These are phyloP conservation scores for Tetradesmus obliquus DNA, from an alignment of 139 green algal species.

Conservation along the genomic window DNA sequence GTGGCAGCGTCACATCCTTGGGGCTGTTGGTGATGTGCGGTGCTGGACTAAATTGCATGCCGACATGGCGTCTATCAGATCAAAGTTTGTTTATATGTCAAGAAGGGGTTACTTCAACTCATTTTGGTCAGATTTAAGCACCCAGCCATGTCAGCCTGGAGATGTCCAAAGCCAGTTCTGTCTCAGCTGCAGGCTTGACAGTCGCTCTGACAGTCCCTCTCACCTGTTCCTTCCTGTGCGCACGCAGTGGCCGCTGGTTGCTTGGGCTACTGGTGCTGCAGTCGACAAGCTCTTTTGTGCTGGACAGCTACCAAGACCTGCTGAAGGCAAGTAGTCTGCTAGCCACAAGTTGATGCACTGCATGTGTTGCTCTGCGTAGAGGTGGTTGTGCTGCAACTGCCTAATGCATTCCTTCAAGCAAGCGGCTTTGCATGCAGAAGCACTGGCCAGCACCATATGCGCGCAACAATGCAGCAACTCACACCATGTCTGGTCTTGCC, in stretches of 20 bases:
- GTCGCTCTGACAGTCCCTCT: too few relatives aligned
- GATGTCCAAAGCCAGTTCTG: too few relatives aligned
- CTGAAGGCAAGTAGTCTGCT: conserved; percentile 16
- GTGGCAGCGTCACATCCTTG: too few relatives aligned
- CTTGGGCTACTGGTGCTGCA: conserved; percentile 88
- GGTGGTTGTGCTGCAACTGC: not conserved
- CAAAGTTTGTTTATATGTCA: too few relatives aligned
- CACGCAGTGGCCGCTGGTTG: conserved; percentile 77
- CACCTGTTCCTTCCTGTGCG: not conserved
- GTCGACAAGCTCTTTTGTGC: conserved; percentile 80
- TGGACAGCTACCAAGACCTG: conserved; percentile 79
- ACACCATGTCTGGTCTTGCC: not conserved
- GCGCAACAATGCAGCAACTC: not conserved
- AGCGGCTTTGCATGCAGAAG: not conserved
- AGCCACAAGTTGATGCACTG: not conserved
- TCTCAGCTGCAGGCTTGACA: too few relatives aligned
- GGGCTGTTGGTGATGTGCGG: too few relatives aligned
- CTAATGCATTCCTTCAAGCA: not conserved
- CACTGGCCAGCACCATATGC: not conserved
- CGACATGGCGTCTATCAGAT: too few relatives aligned
- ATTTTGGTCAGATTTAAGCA: too few relatives aligned
- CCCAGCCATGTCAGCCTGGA: too few relatives aligned
- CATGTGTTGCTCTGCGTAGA: not conserved
- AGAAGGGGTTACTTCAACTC: too few relatives aligned
- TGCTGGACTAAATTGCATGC: too few relatives aligned